phyloP scores from a whole-genome alignment of 345 rosid genomes.

The Acer negundo region DNA sequence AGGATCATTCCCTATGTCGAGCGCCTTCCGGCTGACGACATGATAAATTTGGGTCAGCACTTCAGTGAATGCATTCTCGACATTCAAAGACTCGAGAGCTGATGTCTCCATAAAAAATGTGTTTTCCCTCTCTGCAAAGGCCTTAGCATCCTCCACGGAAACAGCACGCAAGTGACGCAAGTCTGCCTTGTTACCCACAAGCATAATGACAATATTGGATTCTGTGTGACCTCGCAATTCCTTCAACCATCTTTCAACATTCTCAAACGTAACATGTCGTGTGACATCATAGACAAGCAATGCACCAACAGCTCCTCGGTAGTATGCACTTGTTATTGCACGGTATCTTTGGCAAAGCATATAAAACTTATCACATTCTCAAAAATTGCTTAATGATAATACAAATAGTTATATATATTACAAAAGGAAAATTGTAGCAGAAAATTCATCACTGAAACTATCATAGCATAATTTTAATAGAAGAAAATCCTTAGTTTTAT shows the following conservation, averaged over 20 bases:
- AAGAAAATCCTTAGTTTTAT: background rate
- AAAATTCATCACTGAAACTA: slow-evolving; percentile 2
- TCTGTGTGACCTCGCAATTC: slow-evolving; percentile 89
- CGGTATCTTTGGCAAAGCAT: slow-evolving; percentile 55
- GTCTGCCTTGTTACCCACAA: slow-evolving; percentile 90
- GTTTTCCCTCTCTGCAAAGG: slow-evolving; percentile 75
- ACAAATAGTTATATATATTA: background rate
- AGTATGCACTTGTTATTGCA: slow-evolving; percentile 92
- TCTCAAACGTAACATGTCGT: slow-evolving; percentile 79
- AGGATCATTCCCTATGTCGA: slow-evolving; percentile 62
- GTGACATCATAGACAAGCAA: slow-evolving; percentile 87
- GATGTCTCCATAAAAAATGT: slow-evolving; percentile 91
- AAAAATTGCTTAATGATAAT: background rate
- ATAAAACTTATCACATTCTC: slow-evolving; percentile 9
- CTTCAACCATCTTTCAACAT: slow-evolving; percentile 89
- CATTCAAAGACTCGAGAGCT: slow-evolving; percentile 80
- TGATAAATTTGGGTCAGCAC: slow-evolving; percentile 78
- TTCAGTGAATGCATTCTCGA: slow-evolving; percentile 79
- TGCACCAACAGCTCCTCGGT: slow-evolving; percentile 89
- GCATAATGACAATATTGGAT: slow-evolving; percentile 81
- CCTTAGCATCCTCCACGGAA: slow-evolving; percentile 63
- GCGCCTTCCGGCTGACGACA: slow-evolving; percentile 71
- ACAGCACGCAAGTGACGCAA: slow-evolving; percentile 79
- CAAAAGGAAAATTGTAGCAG: background rate
- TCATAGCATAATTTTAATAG: background rate